Conservation (phyloP, 768 basidiomycete genomes). For the Serendipita sp. region DNA sequence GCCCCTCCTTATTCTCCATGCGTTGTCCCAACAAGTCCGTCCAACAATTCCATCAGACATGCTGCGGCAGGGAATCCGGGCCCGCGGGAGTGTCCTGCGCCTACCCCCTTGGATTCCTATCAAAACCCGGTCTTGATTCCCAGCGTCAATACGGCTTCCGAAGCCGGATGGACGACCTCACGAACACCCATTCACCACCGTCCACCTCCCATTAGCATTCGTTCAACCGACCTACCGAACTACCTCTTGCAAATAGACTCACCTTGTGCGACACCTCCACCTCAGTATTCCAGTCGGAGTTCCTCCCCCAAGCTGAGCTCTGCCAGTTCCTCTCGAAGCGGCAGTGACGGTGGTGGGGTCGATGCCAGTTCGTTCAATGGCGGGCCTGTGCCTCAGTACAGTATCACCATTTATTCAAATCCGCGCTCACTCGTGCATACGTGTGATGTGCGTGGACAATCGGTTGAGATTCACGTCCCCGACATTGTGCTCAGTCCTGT, state of each 20-base stretch:
- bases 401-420: background rate
- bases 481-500: conserved; percentile 1
- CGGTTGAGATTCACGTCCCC: background rate
- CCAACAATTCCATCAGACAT: no score
- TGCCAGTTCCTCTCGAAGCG: background rate
- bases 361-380: background rate
- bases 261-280: conserved; percentile 2
- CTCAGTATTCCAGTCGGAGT: background rate
- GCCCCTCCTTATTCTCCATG: background rate
- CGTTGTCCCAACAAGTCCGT: no score
- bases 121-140: background rate
- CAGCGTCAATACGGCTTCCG: background rate
- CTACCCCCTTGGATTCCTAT: background rate
- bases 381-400: background rate
- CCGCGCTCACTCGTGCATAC: background rate
- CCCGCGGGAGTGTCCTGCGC: background rate
- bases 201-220: background rate
- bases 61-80: background rate
- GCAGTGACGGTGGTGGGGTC: no score
- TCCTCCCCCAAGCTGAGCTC: background rate
- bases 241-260: background rate
- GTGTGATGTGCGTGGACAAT: background rate
- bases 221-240: background rate
- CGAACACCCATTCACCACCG: background rate
- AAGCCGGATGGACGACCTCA: no score